These are phyloP conservation scores for Xerocomellus chrysenteron DNA, from an alignment of 768 basidiomycete genomes.

Conservation along the genomic window DNA sequence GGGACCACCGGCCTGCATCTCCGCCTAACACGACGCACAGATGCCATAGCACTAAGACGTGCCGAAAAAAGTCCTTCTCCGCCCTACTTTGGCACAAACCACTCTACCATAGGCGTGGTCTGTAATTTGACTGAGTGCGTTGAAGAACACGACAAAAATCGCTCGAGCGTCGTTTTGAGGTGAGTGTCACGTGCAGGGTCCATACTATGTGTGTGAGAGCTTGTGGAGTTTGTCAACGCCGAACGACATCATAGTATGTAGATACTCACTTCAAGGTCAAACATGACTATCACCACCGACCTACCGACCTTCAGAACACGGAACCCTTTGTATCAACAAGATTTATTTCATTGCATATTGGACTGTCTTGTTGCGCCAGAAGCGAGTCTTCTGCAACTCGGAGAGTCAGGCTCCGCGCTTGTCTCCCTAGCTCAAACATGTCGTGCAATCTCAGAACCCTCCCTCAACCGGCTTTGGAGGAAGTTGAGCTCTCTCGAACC, in stretches of 20 bases:
- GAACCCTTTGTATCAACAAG: too few relatives aligned
- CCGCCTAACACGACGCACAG: conserved; percentile 15
- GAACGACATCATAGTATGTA: not conserved
- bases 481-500: conserved; percentile 1
- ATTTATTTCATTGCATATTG: too few relatives aligned
- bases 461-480: conserved; percentile 6
- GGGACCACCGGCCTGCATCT: conserved; percentile 35
- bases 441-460: not conserved
- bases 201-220: not conserved
- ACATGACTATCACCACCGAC: too few relatives aligned
- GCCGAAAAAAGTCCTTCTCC: conserved; percentile 25
- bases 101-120: conserved; percentile 18
- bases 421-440: conserved; percentile 1
- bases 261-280: too few relatives aligned
- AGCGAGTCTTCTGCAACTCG: too few relatives aligned
- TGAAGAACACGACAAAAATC: conserved; percentile 7
- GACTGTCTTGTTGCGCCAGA: too few relatives aligned
- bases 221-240: too few relatives aligned
- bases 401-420: too few relatives aligned
- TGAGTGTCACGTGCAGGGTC: conserved; percentile 36
- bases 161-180: not conserved
- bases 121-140: conserved; percentile 39
- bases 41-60: conserved; percentile 33
- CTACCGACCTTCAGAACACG: too few relatives aligned
- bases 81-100: conserved; percentile 39